Conservation (phyloP, 2,329 filamentous ascomycete genomes). For the Colletotrichum chlorophyti region DNA sequence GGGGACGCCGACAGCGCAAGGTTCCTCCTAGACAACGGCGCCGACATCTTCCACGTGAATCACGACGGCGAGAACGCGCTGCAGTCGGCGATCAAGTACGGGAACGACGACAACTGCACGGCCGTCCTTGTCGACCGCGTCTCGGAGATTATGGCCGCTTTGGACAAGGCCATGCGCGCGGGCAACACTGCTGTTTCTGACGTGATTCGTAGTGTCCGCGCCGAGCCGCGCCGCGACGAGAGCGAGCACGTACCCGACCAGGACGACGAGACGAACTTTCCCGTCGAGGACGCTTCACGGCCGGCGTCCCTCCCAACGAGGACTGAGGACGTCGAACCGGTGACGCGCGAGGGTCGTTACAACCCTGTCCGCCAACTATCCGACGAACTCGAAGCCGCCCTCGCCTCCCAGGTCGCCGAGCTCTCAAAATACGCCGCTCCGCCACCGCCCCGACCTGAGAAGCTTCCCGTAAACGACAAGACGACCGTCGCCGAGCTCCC, state of each 20-base stretch:
- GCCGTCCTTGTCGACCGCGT: slow-evolving; percentile 38
- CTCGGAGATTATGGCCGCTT: slow-evolving; percentile 36
- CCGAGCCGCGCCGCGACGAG: not conserved
- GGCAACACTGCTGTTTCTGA: slow-evolving; percentile 37
- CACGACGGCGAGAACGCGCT: slow-evolving; percentile 38
- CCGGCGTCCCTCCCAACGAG: slow-evolving; percentile 7
- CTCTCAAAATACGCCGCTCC: slow-evolving; percentile 3
- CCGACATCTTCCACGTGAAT: slow-evolving; percentile 42
- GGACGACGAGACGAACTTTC: not conserved
- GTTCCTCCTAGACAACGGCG: slow-evolving; percentile 42
- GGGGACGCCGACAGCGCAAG: slow-evolving; percentile 41
- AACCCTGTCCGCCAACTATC: slow-evolving; percentile 4
- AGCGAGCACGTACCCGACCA: not conserved
- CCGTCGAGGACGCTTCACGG: not conserved
- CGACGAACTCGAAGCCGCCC: slow-evolving; percentile 15
- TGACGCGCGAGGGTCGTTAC: not conserved
- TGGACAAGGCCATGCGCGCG: slow-evolving; percentile 38
- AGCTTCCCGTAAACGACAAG: not conserved
- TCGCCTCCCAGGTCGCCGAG: slow-evolving; percentile 14
- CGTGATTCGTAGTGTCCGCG: slow-evolving; percentile 36
- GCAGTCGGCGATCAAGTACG: slow-evolving; percentile 35
- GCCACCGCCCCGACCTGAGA: slow-evolving; percentile 12
- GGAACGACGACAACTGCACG: slow-evolving; percentile 36
- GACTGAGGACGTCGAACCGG: not conserved
- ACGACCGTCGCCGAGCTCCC: slow-evolving; percentile 14